These are phyloP conservation scores for Teunomyces barrocoloradensis DNA, from an alignment of 805 yeast species.

Conservation along the genomic window DNA sequence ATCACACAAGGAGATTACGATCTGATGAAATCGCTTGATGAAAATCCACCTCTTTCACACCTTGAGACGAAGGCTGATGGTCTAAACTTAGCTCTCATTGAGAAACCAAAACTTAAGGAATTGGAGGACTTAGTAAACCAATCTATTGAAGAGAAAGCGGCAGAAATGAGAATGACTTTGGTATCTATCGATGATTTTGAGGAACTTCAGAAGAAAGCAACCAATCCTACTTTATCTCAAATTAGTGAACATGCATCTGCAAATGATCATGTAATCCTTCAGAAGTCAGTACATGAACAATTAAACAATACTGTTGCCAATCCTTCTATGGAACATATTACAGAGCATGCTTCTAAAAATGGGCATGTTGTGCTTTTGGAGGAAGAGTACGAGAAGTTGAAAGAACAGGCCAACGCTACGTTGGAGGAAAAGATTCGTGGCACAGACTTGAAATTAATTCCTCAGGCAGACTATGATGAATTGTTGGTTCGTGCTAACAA, in stretches of 20 bases:
- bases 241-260: conserved; percentile 4
- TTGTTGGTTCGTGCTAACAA: conserved; percentile 14
- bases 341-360: conserved; percentile 2
- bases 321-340: conserved; percentile 6
- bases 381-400: conserved; percentile 7
- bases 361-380: conserved; percentile 7
- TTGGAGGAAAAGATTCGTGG: conserved; percentile 18
- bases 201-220: conserved; percentile 1
- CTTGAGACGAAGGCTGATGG: conserved; percentile 23
- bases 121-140: conserved; percentile 7
- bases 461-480: conserved; percentile 19
- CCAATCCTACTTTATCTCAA: conserved; percentile 4
- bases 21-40: conserved; percentile 4
- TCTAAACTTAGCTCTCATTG: conserved; percentile 8
- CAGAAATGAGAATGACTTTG: conserved; percentile 9
- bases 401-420: conserved; percentile 8
- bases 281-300: background rate
- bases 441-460: conserved; percentile 18
- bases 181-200: conserved; percentile 12
- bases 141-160: conserved; percentile 14
- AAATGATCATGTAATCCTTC: background rate
- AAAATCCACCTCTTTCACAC: conserved; percentile 28
- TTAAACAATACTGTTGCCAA: background rate
- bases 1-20: conserved; percentile 11
- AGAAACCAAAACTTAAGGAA: background rate